These are phyloP conservation scores for Phytopythium vexans DNA, from an alignment of 352 stramenopile genomes.

Conservation along the genomic window DNA sequence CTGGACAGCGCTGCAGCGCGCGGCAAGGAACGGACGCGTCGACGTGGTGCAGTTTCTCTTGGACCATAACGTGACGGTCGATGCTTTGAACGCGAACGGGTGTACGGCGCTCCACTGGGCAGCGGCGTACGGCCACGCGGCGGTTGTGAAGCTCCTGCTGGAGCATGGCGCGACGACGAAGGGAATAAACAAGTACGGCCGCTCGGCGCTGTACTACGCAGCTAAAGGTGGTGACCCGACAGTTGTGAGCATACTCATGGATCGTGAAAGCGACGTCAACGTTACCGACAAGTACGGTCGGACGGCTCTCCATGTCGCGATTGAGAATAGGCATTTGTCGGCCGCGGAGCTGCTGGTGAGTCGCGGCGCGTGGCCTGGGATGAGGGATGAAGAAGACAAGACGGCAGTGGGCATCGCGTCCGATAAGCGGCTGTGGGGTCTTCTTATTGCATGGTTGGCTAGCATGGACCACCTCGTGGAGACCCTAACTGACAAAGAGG, in stretches of 20 bases:
- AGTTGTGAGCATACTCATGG: not conserved
- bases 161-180: not conserved
- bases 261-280: no score
- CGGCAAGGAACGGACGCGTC: not conserved
- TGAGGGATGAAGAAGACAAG: not conserved
- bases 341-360: not conserved
- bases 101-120: not conserved
- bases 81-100: not conserved
- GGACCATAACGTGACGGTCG: not conserved
- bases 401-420: not conserved
- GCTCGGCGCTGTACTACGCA: not conserved
- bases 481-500: no score
- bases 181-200: not conserved
- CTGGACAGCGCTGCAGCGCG: slow-evolving; percentile 1
- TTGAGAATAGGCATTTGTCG: not conserved
- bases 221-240: not conserved
- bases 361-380: not conserved
- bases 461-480: no score
- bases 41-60: not conserved
- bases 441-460: not conserved
- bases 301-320: not conserved
- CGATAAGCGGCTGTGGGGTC: not conserved
- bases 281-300: not conserved
- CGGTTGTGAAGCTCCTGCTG: not conserved
- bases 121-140: not conserved